phyloP scores from a whole-genome alignment of 73 alveolate genomes.

The Paramecium caudatum region DNA sequence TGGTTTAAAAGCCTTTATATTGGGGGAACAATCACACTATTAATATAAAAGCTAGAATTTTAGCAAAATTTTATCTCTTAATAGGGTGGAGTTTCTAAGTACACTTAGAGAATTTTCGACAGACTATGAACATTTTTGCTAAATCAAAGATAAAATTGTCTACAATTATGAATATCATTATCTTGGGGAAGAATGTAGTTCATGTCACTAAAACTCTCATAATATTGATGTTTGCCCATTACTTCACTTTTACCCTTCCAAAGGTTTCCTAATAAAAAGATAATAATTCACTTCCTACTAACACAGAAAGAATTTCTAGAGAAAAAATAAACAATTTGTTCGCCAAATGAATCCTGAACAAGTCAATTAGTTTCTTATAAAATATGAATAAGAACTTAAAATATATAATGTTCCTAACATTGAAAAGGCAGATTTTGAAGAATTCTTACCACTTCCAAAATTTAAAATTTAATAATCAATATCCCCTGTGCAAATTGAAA shows the following conservation, averaged over 20 bases:
- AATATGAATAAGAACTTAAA: too few relatives aligned
- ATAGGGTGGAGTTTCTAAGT: constrained; percentile 12
- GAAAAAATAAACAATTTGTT: too few relatives aligned
- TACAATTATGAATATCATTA: not conserved
- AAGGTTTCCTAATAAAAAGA: constrained; percentile 30
- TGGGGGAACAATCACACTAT: not conserved
- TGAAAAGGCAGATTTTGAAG: too few relatives aligned
- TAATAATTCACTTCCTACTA: not conserved
- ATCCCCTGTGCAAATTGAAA: too few relatives aligned
- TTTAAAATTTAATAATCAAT: too few relatives aligned
- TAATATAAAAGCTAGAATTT: constrained; percentile 10
- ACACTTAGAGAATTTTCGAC: constrained; percentile 24
- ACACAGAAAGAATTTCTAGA: not conserved
- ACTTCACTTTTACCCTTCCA: constrained; percentile 58
- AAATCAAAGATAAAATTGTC: not conserved
- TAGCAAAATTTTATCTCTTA: not conserved
- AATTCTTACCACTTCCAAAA: too few relatives aligned
- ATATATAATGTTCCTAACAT: too few relatives aligned
- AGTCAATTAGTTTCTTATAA: too few relatives aligned
- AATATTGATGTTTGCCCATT: constrained; percentile 42
- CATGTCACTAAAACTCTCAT: constrained; percentile 42
- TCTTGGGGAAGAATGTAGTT: constrained; percentile 17
- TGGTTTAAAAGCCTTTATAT: constrained; percentile 28
- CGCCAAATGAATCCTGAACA: too few relatives aligned
- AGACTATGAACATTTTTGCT: constrained; percentile 53